Percentiles rank a stretch among this genome's conserved stretches.
Conservation (phyloP, 2,329 filamentous ascomycete species). For the Exophiala calicioides region DNA sequence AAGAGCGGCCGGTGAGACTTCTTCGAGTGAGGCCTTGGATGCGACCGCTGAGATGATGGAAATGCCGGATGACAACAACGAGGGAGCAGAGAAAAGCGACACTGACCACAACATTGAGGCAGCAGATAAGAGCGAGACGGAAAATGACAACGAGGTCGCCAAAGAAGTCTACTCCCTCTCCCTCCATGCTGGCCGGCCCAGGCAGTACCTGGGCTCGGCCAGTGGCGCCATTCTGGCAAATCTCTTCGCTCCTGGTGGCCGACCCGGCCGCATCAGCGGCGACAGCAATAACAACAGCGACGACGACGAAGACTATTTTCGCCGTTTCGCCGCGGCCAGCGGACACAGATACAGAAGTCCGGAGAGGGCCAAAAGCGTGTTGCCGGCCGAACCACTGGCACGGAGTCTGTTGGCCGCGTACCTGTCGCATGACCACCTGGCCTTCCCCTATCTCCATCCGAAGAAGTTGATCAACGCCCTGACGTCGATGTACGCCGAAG, state of each 20-base stretch:
- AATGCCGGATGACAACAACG: background rate
- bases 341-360: background rate
- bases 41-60: too few relatives aligned
- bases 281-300: background rate
- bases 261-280: background rate
- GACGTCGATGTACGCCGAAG: background rate
- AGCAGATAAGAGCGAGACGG: background rate
- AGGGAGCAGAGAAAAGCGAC: background rate
- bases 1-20: background rate
- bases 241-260: background rate
- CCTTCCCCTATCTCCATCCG: slow-evolving; percentile 71
- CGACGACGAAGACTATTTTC: slow-evolving; percentile 4
- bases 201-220: slow-evolving; percentile 8
- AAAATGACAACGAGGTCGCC: slow-evolving; percentile 7
- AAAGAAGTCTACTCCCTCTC: slow-evolving; percentile 7
- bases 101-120: background rate
- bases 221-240: slow-evolving; percentile 1
- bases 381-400: background rate
- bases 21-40: too few relatives aligned
- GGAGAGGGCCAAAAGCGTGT: background rate
- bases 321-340: background rate
- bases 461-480: slow-evolving; percentile 1
- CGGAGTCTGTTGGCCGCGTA: background rate
- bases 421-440: slow-evolving; percentile 63
- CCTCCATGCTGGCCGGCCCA: slow-evolving; percentile 2